These are phyloP conservation scores for Filosporella fistucella DNA, from an alignment of 495 filamentous ascomycete genomes.

Conservation along the genomic window DNA sequence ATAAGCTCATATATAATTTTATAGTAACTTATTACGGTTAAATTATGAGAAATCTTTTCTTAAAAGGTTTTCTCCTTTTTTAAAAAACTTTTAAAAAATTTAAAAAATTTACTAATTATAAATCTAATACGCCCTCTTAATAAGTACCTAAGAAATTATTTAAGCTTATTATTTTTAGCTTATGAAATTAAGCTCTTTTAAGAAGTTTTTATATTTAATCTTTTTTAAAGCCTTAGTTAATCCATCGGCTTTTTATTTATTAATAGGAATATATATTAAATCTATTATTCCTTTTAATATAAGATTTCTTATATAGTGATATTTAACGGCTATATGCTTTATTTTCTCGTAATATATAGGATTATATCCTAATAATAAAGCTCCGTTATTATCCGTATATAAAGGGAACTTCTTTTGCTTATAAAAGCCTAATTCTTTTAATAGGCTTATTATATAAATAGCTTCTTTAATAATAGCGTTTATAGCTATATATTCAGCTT, in stretches of 20 bases:
- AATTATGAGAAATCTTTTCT: no score
- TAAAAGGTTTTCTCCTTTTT: no score
- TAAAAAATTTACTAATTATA: no score
- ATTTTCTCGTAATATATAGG: slow-evolving; percentile 8
- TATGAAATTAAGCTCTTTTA: slow-evolving; percentile 5
- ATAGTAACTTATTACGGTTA: no score
- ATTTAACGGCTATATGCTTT: slow-evolving; percentile 15
- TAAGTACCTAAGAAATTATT: no score
- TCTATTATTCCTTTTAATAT: slow-evolving; percentile 14
- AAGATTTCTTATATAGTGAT: slow-evolving; percentile 16
- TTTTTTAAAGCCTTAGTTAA: slow-evolving; percentile 15
- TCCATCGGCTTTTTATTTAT: slow-evolving; percentile 6
- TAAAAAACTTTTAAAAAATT: no score
- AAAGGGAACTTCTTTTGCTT: slow-evolving; percentile 7
- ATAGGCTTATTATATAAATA: slow-evolving; percentile 7
- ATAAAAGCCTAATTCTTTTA: slow-evolving; percentile 10
- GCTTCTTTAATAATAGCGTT: slow-evolving; percentile 11
- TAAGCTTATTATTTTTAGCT: background rate
- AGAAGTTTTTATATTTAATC: slow-evolving; percentile 10
- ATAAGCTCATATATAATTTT: no score
- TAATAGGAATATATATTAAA: slow-evolving; percentile 13
- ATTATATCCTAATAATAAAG: slow-evolving; percentile 12
- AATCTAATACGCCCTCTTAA: no score
- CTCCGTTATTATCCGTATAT: slow-evolving; percentile 14
- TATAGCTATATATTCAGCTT: slow-evolving; percentile 16